These are phyloP conservation scores for Aureobasidium sp. DNA, from an alignment of 2,329 filamentous ascomycete genomes.

Conservation along the genomic window DNA sequence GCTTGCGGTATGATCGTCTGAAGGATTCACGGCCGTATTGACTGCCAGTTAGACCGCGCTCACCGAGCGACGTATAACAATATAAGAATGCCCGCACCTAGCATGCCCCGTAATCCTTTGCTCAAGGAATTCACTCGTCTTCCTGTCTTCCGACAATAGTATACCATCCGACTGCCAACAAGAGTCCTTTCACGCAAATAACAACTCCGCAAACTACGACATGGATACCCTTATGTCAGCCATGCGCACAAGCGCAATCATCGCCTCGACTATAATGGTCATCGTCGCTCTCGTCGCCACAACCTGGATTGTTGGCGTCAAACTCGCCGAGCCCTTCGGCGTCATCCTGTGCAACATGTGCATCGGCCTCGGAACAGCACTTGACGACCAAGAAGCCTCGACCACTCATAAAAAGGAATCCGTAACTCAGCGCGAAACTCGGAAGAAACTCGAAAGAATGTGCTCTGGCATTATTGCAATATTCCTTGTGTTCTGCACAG, in stretches of 20 bases:
- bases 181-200: too few species aligned
- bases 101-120: too few species aligned
- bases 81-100: not conserved
- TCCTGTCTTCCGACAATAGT: not conserved
- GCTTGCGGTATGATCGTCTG: not conserved
- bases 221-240: not conserved
- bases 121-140: not conserved
- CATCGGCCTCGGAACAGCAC: not conserved
- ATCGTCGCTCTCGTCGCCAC: not conserved
- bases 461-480: not conserved
- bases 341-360: not conserved
- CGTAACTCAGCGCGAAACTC: not conserved
- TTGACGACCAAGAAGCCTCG: not conserved
- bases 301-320: not conserved
- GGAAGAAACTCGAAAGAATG: not conserved
- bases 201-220: not conserved
- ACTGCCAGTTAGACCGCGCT: not conserved
- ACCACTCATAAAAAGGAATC: too few species aligned
- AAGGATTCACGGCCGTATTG: not conserved
- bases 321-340: not conserved
- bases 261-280: not conserved
- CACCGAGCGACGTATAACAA: not conserved
- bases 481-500: not conserved
- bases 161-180: not conserved
- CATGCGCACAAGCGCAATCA: not conserved